Base-by-base conservation (phyloP, 2,329 filamentous ascomycete genomes). In the Phyllosticta paracitricarpa region DNA sequence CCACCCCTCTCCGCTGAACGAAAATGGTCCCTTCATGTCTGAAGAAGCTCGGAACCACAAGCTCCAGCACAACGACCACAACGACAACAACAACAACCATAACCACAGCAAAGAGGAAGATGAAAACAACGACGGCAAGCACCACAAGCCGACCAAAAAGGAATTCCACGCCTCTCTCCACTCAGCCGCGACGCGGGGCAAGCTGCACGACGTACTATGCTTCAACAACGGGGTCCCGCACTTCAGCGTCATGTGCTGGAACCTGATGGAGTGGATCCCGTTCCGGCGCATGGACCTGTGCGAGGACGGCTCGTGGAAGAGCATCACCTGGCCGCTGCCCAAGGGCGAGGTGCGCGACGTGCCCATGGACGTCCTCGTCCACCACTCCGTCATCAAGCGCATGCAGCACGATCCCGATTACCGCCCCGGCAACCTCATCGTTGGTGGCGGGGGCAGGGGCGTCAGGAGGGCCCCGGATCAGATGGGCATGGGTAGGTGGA, bases 281-380 rank as follows among this genome's bases (percentile, higher is more conserved):
- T 92, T 93, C 74, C 82, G 88, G 1, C 80, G 89, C 25, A 92
- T 94, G 87, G 89, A 93, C 66, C 76, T 93, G 7, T 84, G 85
- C 64, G 63, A 77, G 0, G 87, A 92, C 64, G 88, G 88, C 0
- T 84, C 83, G 0, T 94, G 90, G 89, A 86, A 84, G 71, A 86
- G 88, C 0, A 93, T 94, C 65, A 80, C 85, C 8, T 93, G 89
- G 88, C 89, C 89, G 0, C 75, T 93, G 2, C 89, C 89, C 0
- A 83, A 85, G 30, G 90, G 89, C 9, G 89, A 93, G 73, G 84
- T 87, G 0, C 82, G 89, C 17, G 89, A 94, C 68, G 85, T 94
- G 1, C 89, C 89, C 0, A 73, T 82, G 8, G 79, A 86, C 59
- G 89, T 86, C 0, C 79, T 85, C 24, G 82, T 94, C 1, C 89